Base-by-base conservation (phyloP, 306 rosid species). In the Corylus heterophylla region DNA sequence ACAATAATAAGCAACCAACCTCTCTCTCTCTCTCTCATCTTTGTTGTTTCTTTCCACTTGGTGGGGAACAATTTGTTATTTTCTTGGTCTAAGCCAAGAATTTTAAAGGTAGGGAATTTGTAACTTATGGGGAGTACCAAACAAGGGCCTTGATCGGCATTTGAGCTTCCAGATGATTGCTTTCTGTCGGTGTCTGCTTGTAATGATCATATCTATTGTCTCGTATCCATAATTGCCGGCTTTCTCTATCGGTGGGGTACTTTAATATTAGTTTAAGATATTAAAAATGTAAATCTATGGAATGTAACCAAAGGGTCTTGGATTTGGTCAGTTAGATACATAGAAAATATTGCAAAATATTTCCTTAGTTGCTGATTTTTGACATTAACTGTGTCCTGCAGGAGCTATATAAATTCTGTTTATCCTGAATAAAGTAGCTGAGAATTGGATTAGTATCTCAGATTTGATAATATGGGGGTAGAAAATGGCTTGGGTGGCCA, bases 401-500 rank as follows among this genome's bases (percentile, higher is more conserved):
- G 90, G 79, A 76, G 71, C 69, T 82, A 16, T 50, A 25, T 59
- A 52, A 44, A 73, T n/a, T 71, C 35, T 14, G 47, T 17, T 31
- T 51, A 68, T 49, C 31, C 13, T 52, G 77, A 54, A 2, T 25
- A 27, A 62, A 59, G 76, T 39, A 71, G 45, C 74, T 52, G 39
- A 31, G 39, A 14, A 76, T 72, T 42, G 77, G 37, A 74, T 49
- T 25, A 13, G 67, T 4, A 25, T 74, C 37, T 71, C 58, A 70
- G 74, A 54, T 69, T 51, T 58, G 69, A 79, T 64, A 74, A 84
- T 20, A 90, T 92, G 94, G 88, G 44, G 55, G 69, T 6, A 12
- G 90, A 85, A 82, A 86, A 70, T 79, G 90, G 80, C 2, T 11
- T 50, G 35, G 55, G 52, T 3, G 80, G 84, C 12, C 74, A 54